These are phyloP conservation scores for Musa schizocarpa DNA, from an alignment of 176 grass and related monocot genomes.

Conservation along the genomic window DNA sequence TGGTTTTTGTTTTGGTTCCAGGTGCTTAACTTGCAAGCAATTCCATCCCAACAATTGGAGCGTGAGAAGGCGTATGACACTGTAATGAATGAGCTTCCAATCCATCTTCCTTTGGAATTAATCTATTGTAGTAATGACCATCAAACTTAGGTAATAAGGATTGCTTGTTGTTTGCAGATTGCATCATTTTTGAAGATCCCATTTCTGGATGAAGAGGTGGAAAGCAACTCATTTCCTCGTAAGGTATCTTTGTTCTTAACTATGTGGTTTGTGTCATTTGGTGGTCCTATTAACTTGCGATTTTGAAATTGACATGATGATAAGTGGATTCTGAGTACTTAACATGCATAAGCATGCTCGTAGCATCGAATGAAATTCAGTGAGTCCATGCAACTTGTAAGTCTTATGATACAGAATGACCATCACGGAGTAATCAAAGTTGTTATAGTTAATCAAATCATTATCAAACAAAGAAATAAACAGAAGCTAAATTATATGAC, in stretches of 20 bases:
- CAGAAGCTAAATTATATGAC: too few relatives aligned
- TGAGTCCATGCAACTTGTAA: too few relatives aligned
- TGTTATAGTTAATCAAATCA: too few relatives aligned
- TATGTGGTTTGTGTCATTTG: neutral
- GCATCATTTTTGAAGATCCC: constrained; percentile 84
- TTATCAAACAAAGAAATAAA: too few relatives aligned
- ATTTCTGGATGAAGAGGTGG: constrained; percentile 64
- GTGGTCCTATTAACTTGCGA: too few relatives aligned
- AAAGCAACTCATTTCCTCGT: constrained; percentile 50
- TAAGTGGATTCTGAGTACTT: neutral
- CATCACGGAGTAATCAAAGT: too few relatives aligned
- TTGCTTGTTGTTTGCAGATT: constrained; percentile 37
- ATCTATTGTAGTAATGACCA: neutral
- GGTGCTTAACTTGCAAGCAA: constrained; percentile 53
- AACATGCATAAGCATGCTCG: too few relatives aligned
- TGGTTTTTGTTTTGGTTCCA: constrained; percentile 27
- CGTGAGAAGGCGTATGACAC: constrained; percentile 85
- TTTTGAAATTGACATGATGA: neutral
- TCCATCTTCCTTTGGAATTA: constrained; percentile 5
- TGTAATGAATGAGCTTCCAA: constrained; percentile 31
- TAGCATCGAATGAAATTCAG: too few relatives aligned
- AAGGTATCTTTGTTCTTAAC: constrained; percentile 38
- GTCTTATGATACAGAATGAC: too few relatives aligned
- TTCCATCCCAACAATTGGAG: constrained; percentile 45
- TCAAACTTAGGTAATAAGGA: constrained; percentile 6